Evolutionary conservation across 176 grass and related monocot genomes (phyloP), one percentile per base, ranked within the genome.

Genomic region (Musa acuminata): DNA sequence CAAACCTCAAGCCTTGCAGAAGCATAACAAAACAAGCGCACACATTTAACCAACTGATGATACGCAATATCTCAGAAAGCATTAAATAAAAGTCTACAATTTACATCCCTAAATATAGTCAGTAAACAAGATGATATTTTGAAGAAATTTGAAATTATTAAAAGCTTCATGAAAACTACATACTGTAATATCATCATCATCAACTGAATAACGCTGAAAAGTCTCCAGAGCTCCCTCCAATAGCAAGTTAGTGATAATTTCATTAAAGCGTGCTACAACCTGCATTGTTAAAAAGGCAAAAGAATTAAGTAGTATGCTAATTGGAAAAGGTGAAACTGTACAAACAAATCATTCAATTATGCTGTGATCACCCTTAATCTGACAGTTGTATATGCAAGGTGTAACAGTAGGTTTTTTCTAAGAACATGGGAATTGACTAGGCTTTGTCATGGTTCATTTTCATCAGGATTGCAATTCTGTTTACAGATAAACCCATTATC

Each of bases 241-340:
- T 49, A 99, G 83, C 72, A 91, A 80, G 67, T 81, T 89, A 24
- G 96, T 99, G 43, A 95, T 88, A 71, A 99, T 68, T 77, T 92
- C 96, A 57, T 99, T 95, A 76, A 99, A 99, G 70, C 88, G 91
- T 22, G 96, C 88, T 64, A 95, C 91, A 49, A 99, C 88, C 96
- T 99, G 89, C 73, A 83, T 10, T 11, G 21, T 19, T 13, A 79
- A 48, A 77, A 87, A 24, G 8, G 67, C 20, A 51, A 55, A 64
- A 14, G 52, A 53, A 14, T 78, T 71, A 71, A 67, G 53, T 23
- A n/a, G 72, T 21, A 66, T 13, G 21, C 4, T 7, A 80, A 80
- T 23, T 29, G 60, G 23, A 13, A 54, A 72, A 79, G 22, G 71
- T 23, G 20, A 19, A 62, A n/a, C 57, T 62, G 57, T 11, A 62